Percentiles rank a stretch among this genome's conserved stretches.
These are phyloP conservation scores for Podospora anserina DNA, from an alignment of 495 filamentous ascomycete genomes.

Conservation along the genomic window DNA sequence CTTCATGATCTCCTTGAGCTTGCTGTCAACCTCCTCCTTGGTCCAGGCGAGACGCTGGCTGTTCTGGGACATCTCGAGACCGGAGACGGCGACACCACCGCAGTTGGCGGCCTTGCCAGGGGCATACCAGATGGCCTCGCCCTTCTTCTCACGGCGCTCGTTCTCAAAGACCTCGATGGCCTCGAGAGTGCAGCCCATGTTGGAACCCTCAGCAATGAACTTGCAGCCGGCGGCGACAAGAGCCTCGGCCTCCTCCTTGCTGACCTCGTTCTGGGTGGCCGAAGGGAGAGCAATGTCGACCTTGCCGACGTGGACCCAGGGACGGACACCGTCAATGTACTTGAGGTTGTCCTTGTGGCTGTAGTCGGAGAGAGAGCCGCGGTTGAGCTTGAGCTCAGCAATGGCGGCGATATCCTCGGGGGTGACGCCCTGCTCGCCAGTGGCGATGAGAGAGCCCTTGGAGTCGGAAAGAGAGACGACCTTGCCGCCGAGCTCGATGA, in stretches of 20 bases:
- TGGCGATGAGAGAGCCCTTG: conserved; percentile 75
- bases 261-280: conserved; percentile 97
- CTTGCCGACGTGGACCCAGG: conserved; percentile 83
- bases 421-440: conserved; percentile 62
- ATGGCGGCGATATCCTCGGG: conserved; percentile 74
- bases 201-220: conserved; percentile 95
- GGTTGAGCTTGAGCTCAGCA: conserved; percentile 79
- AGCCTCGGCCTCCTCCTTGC: conserved; percentile 77
- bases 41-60: conserved; percentile 80
- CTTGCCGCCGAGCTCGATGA: conserved; percentile 89
- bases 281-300: conserved; percentile 90
- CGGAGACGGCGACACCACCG: conserved; percentile 95
- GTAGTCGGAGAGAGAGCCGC: conserved; percentile 70
- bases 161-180: conserved; percentile 94
- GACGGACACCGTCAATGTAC: conserved; percentile 84
- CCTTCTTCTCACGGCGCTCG: conserved; percentile 64
- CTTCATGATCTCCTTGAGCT: conserved; percentile 93
- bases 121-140: conserved; percentile 84
- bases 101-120: conserved; percentile 95
- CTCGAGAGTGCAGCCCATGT: conserved; percentile 97
- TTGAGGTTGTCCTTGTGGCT: conserved; percentile 62
- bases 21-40: conserved; percentile 82
- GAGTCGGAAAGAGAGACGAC: conserved; percentile 94
- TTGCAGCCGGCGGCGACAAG: conserved; percentile 72
- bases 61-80: conserved; percentile 99